Conservation (phyloP, 2,329 filamentous ascomycete genomes). For the Scleromitrula shiraiana region DNA sequence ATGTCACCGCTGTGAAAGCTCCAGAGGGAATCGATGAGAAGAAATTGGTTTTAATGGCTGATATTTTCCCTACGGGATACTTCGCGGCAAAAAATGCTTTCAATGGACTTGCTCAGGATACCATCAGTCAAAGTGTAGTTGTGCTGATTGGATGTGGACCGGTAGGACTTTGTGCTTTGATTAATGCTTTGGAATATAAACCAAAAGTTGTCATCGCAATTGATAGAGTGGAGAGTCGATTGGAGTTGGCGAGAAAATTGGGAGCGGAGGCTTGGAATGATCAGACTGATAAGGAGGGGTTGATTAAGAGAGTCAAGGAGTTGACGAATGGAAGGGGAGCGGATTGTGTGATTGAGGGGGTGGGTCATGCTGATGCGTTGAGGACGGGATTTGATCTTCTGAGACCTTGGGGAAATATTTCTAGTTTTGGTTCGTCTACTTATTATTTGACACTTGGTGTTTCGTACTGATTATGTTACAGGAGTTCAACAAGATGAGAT, state of each 20-base stretch:
- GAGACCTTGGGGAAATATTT: conserved; percentile 65
- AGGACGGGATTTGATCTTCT: conserved; percentile 64
- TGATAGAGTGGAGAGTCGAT: conserved; percentile 66
- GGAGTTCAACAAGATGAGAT: conserved; percentile 46
- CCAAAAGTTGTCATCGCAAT: conserved; percentile 72
- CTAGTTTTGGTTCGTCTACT: conserved; percentile 25
- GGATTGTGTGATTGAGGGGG: conserved; percentile 76
- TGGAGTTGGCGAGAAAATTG: conserved; percentile 63
- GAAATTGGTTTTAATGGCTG: conserved; percentile 78
- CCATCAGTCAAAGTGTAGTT: conserved; percentile 59
- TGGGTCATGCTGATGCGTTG: conserved; percentile 61
- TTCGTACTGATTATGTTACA: neutral
- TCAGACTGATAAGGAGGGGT: conserved; percentile 51
- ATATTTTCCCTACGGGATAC: conserved; percentile 84
- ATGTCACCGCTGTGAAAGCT: conserved; percentile 70
- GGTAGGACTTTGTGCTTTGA: conserved; percentile 75
- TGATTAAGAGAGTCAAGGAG: conserved; percentile 63
- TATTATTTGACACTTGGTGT: too few species aligned
- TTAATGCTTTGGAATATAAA: conserved; percentile 66
- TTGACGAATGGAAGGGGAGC: conserved; percentile 74
- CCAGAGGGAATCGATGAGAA: conserved; percentile 64
- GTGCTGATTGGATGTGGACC: conserved; percentile 81
- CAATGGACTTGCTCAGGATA: conserved; percentile 45
- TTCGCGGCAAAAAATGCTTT: conserved; percentile 78
- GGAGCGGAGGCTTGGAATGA: conserved; percentile 84